Evolutionary conservation across 2,329 filamentous ascomycete genomes (phyloP).

Genomic region (Ustulina deusta): DNA sequence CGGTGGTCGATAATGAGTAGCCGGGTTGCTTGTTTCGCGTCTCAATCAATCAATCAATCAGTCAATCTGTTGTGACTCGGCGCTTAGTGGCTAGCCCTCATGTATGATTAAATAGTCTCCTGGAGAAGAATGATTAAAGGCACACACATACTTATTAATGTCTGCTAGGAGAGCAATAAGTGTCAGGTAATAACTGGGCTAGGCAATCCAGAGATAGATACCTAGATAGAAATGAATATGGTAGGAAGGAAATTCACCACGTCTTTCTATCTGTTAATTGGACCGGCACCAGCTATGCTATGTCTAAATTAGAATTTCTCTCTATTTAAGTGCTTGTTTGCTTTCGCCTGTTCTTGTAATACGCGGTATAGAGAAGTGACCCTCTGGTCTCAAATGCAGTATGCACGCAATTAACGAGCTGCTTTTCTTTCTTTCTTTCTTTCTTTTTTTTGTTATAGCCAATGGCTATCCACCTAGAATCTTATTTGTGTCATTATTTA

Average conservation of each 20-base stretch:
- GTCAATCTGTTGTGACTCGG: no score
- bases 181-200: no score
- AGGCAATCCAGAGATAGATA: neutral
- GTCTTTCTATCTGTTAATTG: neutral
- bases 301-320: neutral
- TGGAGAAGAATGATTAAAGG: no score
- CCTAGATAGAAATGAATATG: neutral
- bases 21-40: no score
- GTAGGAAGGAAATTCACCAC: conserved; percentile 1
- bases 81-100: no score
- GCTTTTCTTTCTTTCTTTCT: neutral
- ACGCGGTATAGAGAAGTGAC: neutral
- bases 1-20: neutral
- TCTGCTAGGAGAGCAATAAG: neutral
- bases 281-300: neutral
- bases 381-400: neutral
- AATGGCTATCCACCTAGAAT: neutral
- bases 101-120: neutral
- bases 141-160: neutral
- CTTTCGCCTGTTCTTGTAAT: conserved; percentile 7
- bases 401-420: neutral
- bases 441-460: neutral
- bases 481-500: neutral
- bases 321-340: conserved; percentile 7
- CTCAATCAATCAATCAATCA: no score